Conservation (phyloP, 176 grass and related monocot species). For the Calamus simplicifolius region DNA sequence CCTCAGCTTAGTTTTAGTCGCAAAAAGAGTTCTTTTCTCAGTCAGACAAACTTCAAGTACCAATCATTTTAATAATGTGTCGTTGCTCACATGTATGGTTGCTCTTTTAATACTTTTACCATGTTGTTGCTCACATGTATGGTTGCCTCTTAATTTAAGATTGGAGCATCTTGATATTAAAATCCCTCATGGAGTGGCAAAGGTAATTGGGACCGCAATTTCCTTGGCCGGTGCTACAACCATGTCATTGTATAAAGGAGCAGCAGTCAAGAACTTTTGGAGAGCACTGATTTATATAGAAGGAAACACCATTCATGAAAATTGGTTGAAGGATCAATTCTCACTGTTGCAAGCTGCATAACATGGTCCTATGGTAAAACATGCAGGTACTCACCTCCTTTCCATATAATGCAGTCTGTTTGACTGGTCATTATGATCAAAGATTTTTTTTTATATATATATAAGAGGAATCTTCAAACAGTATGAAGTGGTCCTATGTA, state of each 20-base stretch:
- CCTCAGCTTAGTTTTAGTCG: too few species aligned
- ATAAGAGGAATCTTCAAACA: too few species aligned
- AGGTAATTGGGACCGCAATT: slow-evolving; percentile 49
- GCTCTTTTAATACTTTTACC: too few species aligned
- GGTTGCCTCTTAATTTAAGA: slow-evolving; percentile 19
- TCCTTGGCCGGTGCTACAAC: slow-evolving; percentile 71
- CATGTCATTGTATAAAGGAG: slow-evolving; percentile 89
- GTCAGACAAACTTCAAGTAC: too few species aligned
- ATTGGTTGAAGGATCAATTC: slow-evolving; percentile 59
- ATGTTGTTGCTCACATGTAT: too few species aligned
- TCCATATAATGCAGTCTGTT: too few species aligned
- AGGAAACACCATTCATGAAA: slow-evolving; percentile 24
- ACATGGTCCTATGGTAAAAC: slow-evolving; percentile 74
- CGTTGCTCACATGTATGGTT: too few species aligned
- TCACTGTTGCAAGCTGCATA: slow-evolving; percentile 69
- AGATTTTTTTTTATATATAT: too few species aligned
- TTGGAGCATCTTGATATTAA: slow-evolving; percentile 66
- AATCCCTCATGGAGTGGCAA: slow-evolving; percentile 47
- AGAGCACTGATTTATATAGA: slow-evolving; percentile 40
- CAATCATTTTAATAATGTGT: too few species aligned
- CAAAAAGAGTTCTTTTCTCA: too few species aligned
- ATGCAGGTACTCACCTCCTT: slow-evolving; percentile 48
- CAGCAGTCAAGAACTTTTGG: slow-evolving; percentile 36
- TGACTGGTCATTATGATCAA: too few species aligned
- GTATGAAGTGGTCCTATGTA: too few species aligned